These are phyloP conservation scores for Earliella scabrosa DNA, from an alignment of 1,284 basidiomycete species.

Conservation along the genomic window DNA sequence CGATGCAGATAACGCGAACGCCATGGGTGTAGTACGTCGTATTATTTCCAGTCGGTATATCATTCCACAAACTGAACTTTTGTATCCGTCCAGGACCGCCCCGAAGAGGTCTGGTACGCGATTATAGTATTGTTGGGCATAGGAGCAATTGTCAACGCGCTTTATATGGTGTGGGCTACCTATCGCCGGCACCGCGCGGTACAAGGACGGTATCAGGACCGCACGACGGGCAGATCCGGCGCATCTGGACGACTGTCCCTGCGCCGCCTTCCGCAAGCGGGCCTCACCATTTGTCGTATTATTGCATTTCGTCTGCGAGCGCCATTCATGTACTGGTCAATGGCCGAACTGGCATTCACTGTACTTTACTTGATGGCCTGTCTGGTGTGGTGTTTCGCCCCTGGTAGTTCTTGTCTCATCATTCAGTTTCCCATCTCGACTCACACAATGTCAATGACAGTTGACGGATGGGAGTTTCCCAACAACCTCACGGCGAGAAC, in stretches of 20 bases:
- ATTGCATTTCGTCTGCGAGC: constrained; percentile 33
- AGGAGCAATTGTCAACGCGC: constrained; percentile 25
- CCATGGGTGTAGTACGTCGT: neutral
- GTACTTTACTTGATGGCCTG: constrained; percentile 30
- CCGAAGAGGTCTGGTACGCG: constrained; percentile 32
- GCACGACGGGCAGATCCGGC: neutral
- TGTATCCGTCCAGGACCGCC: constrained; percentile 23
- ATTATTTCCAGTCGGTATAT: neutral
- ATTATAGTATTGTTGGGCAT: constrained; percentile 25
- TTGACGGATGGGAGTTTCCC: constrained; percentile 16
- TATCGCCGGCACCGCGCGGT: constrained; percentile 13
- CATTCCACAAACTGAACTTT: neutral
- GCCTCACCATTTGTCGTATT: constrained; percentile 31
- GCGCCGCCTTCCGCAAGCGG: constrained; percentile 28
- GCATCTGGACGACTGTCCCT: constrained; percentile 9
- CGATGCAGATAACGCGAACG: no score
- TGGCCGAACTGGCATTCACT: constrained; percentile 29
- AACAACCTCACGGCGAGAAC: constrained; percentile 23
- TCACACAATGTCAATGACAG: no score
- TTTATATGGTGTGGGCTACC: constrained; percentile 29
- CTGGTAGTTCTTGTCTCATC: constrained; percentile 27
- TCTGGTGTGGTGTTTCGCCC: constrained; percentile 33
- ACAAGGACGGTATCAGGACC: neutral
- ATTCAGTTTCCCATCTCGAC: neutral
- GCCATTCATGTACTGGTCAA: constrained; percentile 28